Base-by-base conservation (phyloP, 495 filamentous ascomycete species). In the Darksidea phi region DNA sequence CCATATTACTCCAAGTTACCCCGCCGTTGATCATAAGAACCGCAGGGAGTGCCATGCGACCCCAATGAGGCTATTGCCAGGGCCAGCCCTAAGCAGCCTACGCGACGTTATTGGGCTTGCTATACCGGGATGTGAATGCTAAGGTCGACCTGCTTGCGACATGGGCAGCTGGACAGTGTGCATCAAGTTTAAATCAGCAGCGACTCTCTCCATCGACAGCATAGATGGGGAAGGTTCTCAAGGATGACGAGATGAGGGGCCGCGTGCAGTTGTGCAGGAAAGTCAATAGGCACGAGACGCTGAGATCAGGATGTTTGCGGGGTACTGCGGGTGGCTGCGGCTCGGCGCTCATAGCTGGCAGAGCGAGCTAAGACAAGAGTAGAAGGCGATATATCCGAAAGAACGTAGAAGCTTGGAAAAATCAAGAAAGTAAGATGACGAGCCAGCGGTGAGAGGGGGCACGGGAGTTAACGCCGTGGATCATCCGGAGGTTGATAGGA, bases 1-100 rank as follows among this genome's bases (percentile, higher is more conserved):
- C 63, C 57, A 53, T 57, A 61, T 61, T 67, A 32, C 28, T 32
- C 4, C 4, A 4, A 48, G 36, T 37, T 62, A 62, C 64, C 64
- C 64, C 58, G 64, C 64, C 62, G 64, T 50, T 58, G 64, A 61
- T 66, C 63, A 49, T 52, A 57, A 45, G 51, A 12, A 32, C 25
- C 28, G 26, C 52, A n/a, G 24, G 28, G 25, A 43, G 15, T 18
- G 32, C 34, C 25, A 63, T 62, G 52, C 48, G 54, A 54, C 25
- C 24, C 24, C 24, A 17, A 48, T 54, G 58, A 61, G 47, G 38
- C 41, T 48, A 48, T 46, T 21, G 17, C 28, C 17, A 54, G 51
- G 5, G 15, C 25, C 18, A 45, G 24, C 46, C 15, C 41, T 23
- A 48, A 20, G 45, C 21, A 41, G 8, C 32, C 10, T 41, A 18